Evolutionary conservation across 2,329 filamentous ascomycete species (phyloP).

Genomic region (Myriosclerotinia scirpicola): DNA sequence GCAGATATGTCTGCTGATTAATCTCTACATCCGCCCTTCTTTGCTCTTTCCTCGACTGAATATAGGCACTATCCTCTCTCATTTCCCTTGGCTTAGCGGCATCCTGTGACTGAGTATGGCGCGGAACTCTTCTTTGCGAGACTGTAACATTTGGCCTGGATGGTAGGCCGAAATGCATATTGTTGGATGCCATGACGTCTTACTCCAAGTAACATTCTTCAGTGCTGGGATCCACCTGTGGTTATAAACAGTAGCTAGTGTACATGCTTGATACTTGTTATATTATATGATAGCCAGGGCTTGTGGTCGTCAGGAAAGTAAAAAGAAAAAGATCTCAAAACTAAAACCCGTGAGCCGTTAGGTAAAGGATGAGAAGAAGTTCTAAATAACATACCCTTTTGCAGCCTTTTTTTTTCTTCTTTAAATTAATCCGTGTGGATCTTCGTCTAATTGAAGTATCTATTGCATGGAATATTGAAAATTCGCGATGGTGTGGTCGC

Average conservation of each 20-base stretch:
- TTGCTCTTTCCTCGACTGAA: constrained; percentile 32
- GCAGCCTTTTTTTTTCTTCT: background rate
- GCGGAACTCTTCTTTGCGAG: constrained; percentile 37
- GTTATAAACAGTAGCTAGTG: constrained; percentile 31
- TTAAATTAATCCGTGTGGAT: background rate
- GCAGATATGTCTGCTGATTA: constrained; percentile 30
- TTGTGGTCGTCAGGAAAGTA: background rate
- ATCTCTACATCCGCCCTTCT: constrained; percentile 26
- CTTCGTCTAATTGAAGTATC: constrained; percentile 25
- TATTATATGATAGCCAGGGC: constrained; percentile 6
- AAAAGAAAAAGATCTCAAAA: background rate
- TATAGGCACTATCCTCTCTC: constrained; percentile 48
- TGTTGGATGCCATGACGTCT: constrained; percentile 47
- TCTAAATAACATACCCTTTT: constrained; percentile 4
- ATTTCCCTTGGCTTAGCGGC: constrained; percentile 31
- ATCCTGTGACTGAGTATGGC: constrained; percentile 31
- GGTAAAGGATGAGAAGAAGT: background rate
- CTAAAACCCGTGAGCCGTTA: constrained; percentile 6
- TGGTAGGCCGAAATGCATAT: constrained; percentile 45
- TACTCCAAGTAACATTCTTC: constrained; percentile 32
- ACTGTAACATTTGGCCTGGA: constrained; percentile 44
- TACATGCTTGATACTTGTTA: constrained; percentile 33
- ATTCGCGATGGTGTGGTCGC: constrained; percentile 20
- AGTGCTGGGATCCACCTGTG: constrained; percentile 27
- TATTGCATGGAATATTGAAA: constrained; percentile 23